Conservation (phyloP, 208 protist species). For the Crithidia brevicula region DNA sequence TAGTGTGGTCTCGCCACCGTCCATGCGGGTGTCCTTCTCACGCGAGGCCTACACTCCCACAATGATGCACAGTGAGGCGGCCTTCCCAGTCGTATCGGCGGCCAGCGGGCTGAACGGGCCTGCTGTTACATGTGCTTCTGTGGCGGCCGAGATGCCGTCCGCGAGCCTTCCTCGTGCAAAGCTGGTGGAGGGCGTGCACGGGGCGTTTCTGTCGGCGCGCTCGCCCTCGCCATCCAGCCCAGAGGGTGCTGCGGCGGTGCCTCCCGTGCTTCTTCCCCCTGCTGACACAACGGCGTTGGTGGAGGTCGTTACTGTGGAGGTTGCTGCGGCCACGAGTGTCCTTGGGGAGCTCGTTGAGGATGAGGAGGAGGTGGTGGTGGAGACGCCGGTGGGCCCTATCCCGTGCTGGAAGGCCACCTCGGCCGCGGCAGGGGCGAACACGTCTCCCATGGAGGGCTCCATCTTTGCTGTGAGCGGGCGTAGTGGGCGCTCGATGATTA, state of each 20-base stretch:
- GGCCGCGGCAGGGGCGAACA: conserved; percentile 28
- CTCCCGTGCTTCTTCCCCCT: background rate
- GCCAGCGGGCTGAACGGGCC: background rate
- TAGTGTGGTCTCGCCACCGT: conserved; percentile 14
- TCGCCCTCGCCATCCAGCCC: too few species aligned
- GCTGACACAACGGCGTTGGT: background rate
- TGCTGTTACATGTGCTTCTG: too few species aligned
- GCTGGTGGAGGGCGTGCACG: conserved; percentile 10
- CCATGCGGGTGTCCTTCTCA: conserved; percentile 30
- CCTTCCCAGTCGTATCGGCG: background rate
- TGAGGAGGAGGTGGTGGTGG: background rate
- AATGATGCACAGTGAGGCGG: background rate
- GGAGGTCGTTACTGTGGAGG: background rate
- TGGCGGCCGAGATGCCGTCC: background rate
- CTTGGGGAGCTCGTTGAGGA: background rate
- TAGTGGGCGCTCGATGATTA: conserved; percentile 32
- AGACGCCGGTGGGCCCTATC: background rate
- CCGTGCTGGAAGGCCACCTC: conserved; percentile 19
- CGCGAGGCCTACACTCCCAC: conserved; percentile 18
- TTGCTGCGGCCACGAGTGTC: too few species aligned
- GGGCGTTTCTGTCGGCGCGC: too few species aligned
- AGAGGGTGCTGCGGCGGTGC: background rate
- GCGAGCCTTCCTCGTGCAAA: background rate
- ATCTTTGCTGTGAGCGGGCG: conserved; percentile 29
- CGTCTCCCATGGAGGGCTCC: conserved; percentile 39